Conservation (phyloP, 768 basidiomycete species). For the Wakefieldia striispora region DNA sequence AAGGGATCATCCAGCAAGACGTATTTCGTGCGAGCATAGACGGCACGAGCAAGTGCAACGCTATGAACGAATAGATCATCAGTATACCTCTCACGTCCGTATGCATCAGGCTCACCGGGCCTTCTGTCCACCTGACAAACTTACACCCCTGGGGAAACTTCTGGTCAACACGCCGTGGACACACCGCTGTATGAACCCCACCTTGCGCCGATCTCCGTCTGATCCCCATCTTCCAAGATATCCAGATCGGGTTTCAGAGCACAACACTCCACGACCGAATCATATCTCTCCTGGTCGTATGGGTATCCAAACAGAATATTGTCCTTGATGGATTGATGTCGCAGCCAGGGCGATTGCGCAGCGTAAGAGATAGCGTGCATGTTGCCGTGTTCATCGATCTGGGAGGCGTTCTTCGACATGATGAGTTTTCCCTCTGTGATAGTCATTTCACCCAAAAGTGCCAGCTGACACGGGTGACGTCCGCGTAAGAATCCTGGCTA, state of each 20-base stretch:
- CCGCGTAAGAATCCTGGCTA: background rate
- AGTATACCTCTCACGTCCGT: background rate
- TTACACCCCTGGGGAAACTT: conserved; percentile 53
- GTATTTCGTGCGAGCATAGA: conserved; percentile 68
- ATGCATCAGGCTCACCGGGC: conserved; percentile 50
- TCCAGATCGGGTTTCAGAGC: conserved; percentile 79
- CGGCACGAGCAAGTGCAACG: conserved; percentile 79
- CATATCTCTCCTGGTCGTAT: conserved; percentile 67
- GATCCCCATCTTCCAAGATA: conserved; percentile 83
- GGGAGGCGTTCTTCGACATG: conserved; percentile 48
- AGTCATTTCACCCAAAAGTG: conserved; percentile 41
- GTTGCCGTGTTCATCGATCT: conserved; percentile 57
- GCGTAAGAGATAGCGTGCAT: conserved; percentile 69
- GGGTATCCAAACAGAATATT: conserved; percentile 81
- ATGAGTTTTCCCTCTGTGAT: conserved; percentile 34
- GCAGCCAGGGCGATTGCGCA: conserved; percentile 69
- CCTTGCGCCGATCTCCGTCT: conserved; percentile 79
- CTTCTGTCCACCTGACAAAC: conserved; percentile 80
- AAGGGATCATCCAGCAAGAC: conserved; percentile 81
- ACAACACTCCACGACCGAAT: conserved; percentile 78
- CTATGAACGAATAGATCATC: conserved; percentile 30
- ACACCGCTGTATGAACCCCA: conserved; percentile 16
- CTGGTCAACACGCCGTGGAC: background rate
- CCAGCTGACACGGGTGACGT: conserved; percentile 19
- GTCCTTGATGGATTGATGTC: conserved; percentile 71